Conservation (phyloP, 139 green algal genomes). For the Chlamydomonas eustigma region DNA sequence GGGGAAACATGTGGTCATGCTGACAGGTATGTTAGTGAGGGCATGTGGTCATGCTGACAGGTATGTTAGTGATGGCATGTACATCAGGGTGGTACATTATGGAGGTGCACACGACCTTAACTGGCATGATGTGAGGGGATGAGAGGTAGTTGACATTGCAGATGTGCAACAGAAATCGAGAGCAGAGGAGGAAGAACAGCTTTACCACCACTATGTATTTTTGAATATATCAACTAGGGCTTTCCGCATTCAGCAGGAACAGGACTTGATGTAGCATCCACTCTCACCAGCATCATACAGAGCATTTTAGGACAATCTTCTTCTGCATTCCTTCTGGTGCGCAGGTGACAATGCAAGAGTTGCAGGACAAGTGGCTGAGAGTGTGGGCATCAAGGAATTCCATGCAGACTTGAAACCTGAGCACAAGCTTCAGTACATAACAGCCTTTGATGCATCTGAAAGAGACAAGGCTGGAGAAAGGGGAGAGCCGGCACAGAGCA, state of each 20-base stretch:
- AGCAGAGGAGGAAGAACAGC: too few species aligned
- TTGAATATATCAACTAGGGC: too few species aligned
- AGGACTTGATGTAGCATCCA: too few species aligned
- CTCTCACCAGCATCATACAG: too few species aligned
- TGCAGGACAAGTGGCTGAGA: slow-evolving; percentile 36
- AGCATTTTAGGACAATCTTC: too few species aligned
- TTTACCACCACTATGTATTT: too few species aligned
- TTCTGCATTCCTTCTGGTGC: slow-evolving; percentile 21
- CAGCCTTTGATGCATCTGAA: neutral
- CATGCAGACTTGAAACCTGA: slow-evolving; percentile 63
- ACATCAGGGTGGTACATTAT: slow-evolving; percentile 53
- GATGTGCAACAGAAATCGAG: too few species aligned
- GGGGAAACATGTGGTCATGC: slow-evolving; percentile 50
- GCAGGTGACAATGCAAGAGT: slow-evolving; percentile 73
- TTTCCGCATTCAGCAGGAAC: too few species aligned
- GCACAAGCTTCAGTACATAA: slow-evolving; percentile 59
- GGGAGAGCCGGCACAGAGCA: neutral
- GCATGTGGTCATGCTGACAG: slow-evolving; percentile 57
- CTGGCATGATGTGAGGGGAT: slow-evolving; percentile 24
- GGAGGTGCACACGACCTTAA: slow-evolving; percentile 75
- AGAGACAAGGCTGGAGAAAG: neutral
- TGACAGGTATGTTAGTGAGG: slow-evolving; percentile 63
- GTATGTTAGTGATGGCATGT: slow-evolving; percentile 48
- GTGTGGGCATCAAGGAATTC: slow-evolving; percentile 58
- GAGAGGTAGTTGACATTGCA: neutral